phyloP scores from a whole-genome alignment of 805 yeast genomes.

The Monosporozyma yasuniensis region DNA sequence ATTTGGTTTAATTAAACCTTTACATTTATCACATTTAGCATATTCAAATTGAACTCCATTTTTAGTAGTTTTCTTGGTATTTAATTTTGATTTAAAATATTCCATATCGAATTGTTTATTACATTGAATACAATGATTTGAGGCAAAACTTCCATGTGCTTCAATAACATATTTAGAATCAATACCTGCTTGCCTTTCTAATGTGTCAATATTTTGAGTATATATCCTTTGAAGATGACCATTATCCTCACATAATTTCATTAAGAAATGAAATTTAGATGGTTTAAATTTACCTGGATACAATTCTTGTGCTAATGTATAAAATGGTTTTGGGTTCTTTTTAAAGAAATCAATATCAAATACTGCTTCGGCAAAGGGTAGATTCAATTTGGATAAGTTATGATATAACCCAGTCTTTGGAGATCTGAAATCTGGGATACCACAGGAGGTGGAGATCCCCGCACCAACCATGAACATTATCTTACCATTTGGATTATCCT shows the following conservation, averaged over 20 bases:
- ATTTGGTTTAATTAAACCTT: constrained; percentile 81
- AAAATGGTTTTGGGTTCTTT: constrained; percentile 74
- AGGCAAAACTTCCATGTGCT: constrained; percentile 93
- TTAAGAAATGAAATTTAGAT: constrained; percentile 68
- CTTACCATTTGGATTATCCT: constrained; percentile 26
- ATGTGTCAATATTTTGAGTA: constrained; percentile 89
- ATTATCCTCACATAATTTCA: constrained; percentile 59
- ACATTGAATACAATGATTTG: constrained; percentile 78
- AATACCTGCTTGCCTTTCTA: constrained; percentile 81
- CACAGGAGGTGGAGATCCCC: constrained; percentile 87
- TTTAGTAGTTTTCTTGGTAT: neutral
- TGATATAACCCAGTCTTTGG: constrained; percentile 85
- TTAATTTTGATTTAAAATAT: constrained; percentile 31
- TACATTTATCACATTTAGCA: constrained; percentile 51
- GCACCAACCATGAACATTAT: constrained; percentile 79
- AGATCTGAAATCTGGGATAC: constrained; percentile 91
- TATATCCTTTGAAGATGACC: constrained; percentile 58
- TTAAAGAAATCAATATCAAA: constrained; percentile 80
- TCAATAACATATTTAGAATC: constrained; percentile 58
- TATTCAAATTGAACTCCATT: constrained; percentile 13
- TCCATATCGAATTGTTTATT: constrained; percentile 41
- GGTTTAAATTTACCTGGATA: constrained; percentile 86
- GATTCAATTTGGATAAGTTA: constrained; percentile 58
- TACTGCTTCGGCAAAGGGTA: constrained; percentile 94
- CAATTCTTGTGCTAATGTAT: constrained; percentile 71